Evolutionary conservation across 116 monocot genomes (phyloP), one percentile per base, ranked within the genome.

Genomic region (Phalaenopsis hybrid): DNA sequence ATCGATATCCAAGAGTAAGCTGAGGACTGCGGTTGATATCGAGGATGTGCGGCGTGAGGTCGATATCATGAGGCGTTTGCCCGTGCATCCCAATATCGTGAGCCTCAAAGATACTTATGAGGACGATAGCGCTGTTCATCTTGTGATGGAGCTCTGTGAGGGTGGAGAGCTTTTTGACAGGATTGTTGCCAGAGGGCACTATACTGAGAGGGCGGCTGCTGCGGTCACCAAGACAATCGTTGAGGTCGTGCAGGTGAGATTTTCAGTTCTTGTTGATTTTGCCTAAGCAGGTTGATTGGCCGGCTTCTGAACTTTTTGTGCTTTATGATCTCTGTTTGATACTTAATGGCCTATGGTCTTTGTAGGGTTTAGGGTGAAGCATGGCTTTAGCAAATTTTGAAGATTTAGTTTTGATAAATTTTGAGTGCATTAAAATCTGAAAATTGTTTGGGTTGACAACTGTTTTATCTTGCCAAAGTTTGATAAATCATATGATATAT

Each of bases 1-100:
- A 78, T 90, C 95, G 44, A 95, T 95, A 46, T 95, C 95, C n/a
- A 95, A 95, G 89, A 90, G 82, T 89, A 95, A 95, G 89, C 90
- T 95, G 48, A 78, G 95, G 82, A 95, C 95, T 18, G 78, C 92
- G 3, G 86, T 95, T 2, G 95, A 95, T 76, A 57, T 95, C 37
- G 92, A 92, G 80, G 95, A 95, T 57, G 95, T 95, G 25, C 61
- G 95, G 77, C 81, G 95, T 50, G 95, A 95, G 84, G 95, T 95
- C 61, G 92, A 92, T 63, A 95, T 95, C 86, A 95, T 95, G 95
- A 85, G 82, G 79, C 85, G 84, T 17, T 44, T 95, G 74, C 95
- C 95, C 23, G 21, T 9, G 63, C 92, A 95, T 75, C 81, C 86
- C 11, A 92, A 95, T 31, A 87, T 95, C 20, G 91, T 95, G 17